Base-by-base conservation (phyloP, 2,329 filamentous ascomycete genomes). In the Penicillium sp. region DNA sequence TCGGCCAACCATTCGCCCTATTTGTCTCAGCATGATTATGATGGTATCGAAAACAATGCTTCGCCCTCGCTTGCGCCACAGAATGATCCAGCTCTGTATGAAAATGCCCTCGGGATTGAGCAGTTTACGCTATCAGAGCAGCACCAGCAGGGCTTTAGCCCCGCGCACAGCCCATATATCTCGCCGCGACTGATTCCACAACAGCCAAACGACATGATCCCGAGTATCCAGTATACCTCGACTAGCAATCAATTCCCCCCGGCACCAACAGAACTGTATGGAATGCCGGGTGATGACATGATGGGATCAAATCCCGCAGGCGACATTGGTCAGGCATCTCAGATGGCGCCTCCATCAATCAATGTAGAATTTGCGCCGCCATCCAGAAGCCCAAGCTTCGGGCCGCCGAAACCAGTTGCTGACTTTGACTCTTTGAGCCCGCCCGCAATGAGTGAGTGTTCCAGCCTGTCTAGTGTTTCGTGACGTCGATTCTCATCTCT, bases 271-370 rank as follows among this genome's bases (percentile, higher is more conserved):
- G 82, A 84, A 25, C 78, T 83, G 60, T 89, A 86, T 70, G 77
- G 79, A 10, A 76, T 74, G 57, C 75, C 78, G 8, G 71, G 71
- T 37, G 80, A 83, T 55, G 82, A 84, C 3, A 76, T 81, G 55
- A 75, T 82, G 63, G 82, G 65, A 78, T 68, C 82, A 40, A 80
- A 75, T 59, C 79, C 81, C 26, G 78, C 78, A 26, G 75, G 78
- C 33, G 90, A 93, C 59, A 85, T 91, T 73, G 85, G 87, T 6
- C 87, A 85, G 72, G 87, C 85, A 49, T 86, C 88, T 53, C 85
- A 90, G 67, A 95, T 96, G 89, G 90, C 89, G 3, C 91, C 93
- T n/a, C 93, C 93, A 0, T 91, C 93, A 55, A 97, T 97, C 77
- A 96, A 95, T 73, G 95, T 97, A 69, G 91, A 97, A 73, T 93